Base-by-base conservation (phyloP, 192 early-diverging fungal genomes). In the Endogone sp. region DNA sequence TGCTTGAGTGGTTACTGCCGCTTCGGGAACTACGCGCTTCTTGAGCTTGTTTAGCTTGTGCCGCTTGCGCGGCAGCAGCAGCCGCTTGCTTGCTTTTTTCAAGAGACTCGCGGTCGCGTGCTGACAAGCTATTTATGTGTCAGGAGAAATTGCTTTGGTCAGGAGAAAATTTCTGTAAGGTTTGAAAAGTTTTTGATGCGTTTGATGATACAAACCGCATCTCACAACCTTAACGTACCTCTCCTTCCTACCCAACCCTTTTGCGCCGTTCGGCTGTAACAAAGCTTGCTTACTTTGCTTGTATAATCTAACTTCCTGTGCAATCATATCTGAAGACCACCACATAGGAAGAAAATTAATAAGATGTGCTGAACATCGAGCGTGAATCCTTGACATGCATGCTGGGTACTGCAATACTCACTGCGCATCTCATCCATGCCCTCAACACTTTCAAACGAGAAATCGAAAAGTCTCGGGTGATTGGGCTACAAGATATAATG, bases 221-320 rank as follows among this genome's bases (percentile, higher is more conserved):
- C 13, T 2, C 44, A n/a, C 24, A n/a, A 23, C n/a, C 44, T n/a
- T 21, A 67, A 67, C 11, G 67, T 62, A 77, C 79, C 75, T 82
- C 31, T 77, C 67, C 56, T 76, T 79, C 56, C 78, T 69, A 49
- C 75, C 64, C 56, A 80, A 63, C 37, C 37, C 16, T 70, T 73
- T 70, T 21, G 74, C 66, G 55, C 81, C 67, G 29, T 67, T 66
- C 59, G 82, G 71, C 69, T 78, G 66, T 21, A 73, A 49, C 29
- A 59, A 37, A 0, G 66, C 80, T 66, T 86, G 77, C 65, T 86
- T 89, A 65, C 78, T 78, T 24, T 81, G 85, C 80, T 94, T 93
- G 80, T 88, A 93, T 65, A 85, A 84, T 73, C 91, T 88, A 16
- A 92, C 89, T 69, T 93, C 92, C 67, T 91, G 87, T 24, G 91